A percentile compares a stretch with the other conserved stretches of the same genome.
These are phyloP conservation scores for Carex cristatella DNA, from an alignment of 176 grass and related monocot species.

Conservation along the genomic window DNA sequence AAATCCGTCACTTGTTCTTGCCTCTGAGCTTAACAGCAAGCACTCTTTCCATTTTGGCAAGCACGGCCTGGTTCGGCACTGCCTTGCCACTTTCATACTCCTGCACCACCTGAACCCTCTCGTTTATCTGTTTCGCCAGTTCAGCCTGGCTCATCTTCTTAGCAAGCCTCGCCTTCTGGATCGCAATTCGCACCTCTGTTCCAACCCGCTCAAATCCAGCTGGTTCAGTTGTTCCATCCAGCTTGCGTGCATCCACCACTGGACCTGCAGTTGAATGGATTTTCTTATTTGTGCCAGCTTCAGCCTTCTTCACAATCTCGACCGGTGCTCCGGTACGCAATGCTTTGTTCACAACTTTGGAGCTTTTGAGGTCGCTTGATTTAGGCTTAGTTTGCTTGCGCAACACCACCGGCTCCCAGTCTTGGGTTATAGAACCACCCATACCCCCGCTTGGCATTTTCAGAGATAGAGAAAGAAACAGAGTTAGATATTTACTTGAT, in stretches of 20 bases:
- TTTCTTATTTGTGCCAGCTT: constrained; percentile 61
- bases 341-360: constrained; percentile 73
- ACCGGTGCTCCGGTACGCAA: constrained; percentile 52
- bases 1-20: constrained; percentile 38
- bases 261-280: background rate
- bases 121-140: constrained; percentile 74
- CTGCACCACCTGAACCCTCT: constrained; percentile 72
- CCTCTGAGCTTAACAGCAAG: constrained; percentile 79
- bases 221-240: constrained; percentile 77
- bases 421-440: constrained; percentile 55
- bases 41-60: constrained; percentile 82
- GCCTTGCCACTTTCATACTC: constrained; percentile 86
- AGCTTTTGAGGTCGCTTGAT: constrained; percentile 48
- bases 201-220: constrained; percentile 47
- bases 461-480: background rate
- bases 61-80: constrained; percentile 61
- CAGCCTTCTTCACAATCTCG: constrained; percentile 56
- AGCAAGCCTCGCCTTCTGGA: constrained; percentile 68
- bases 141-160: constrained; percentile 92
- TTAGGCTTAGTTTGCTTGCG: constrained; percentile 40
- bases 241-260: constrained; percentile 42
- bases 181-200: constrained; percentile 45
- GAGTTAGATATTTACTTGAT: background rate
- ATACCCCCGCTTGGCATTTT: constrained; percentile 47
- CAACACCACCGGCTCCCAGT: constrained; percentile 91